phyloP scores from a whole-genome alignment of 75 land plant genomes.

The Picea sitchensis region DNA sequence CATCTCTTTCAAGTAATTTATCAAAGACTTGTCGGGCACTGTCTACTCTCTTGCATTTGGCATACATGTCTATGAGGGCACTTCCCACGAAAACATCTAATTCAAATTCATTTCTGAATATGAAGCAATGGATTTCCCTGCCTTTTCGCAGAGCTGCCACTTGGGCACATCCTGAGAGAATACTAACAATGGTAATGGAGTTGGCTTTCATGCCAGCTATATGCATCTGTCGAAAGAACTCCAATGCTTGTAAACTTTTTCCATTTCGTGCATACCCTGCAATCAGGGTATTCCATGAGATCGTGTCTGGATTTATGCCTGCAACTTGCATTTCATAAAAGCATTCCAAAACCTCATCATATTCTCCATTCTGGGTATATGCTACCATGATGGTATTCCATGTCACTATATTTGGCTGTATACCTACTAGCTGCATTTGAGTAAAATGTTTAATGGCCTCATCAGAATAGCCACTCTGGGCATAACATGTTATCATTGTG shows the following conservation, averaged over 20 bases:
- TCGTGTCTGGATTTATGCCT: slow-evolving; percentile 23
- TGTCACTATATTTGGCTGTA: slow-evolving; percentile 31
- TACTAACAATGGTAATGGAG: slow-evolving; percentile 45
- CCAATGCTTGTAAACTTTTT: slow-evolving; percentile 28
- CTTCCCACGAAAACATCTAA: slow-evolving; percentile 25
- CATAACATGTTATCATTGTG: slow-evolving; percentile 71
- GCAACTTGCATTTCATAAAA: slow-evolving; percentile 26
- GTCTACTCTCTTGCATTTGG: slow-evolving; percentile 29
- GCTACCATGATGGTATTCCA: slow-evolving; percentile 21
- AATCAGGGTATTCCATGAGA: slow-evolving; percentile 68
- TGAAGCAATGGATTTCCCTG: slow-evolving; percentile 24
- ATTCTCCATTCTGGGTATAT: slow-evolving; percentile 29
- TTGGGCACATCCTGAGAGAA: slow-evolving; percentile 39
- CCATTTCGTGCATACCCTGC: slow-evolving; percentile 53
- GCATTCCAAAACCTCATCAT: slow-evolving; percentile 20
- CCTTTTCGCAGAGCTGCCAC: slow-evolving; percentile 23
- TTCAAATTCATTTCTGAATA: slow-evolving; percentile 33
- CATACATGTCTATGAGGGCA: slow-evolving; percentile 64
- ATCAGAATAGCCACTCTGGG: slow-evolving; percentile 23
- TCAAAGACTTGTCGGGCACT: slow-evolving; percentile 33
- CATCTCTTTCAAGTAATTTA: slow-evolving; percentile 26
- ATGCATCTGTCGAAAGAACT: slow-evolving; percentile 25
- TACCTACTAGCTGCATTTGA: slow-evolving; percentile 14
- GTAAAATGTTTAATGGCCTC: slow-evolving; percentile 44
- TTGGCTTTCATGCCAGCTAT: slow-evolving; percentile 26